A percentile compares a stretch with the other conserved stretches of the same genome.
Conservation (phyloP, 1,284 basidiomycete genomes). For the Puccinia horiana region DNA sequence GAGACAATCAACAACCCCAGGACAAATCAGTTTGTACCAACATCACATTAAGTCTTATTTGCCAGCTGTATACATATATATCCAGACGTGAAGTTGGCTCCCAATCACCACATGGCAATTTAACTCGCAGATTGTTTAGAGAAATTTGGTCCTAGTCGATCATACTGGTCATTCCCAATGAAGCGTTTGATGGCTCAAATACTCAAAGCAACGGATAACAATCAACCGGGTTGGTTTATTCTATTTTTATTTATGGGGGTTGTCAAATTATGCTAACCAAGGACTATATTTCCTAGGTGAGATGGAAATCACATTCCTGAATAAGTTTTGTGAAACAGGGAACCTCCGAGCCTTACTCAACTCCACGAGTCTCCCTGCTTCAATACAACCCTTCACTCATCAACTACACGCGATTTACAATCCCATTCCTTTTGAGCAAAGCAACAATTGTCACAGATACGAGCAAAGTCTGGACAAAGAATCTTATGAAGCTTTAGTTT, state of each 20-base stretch:
- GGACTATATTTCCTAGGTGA: background rate
- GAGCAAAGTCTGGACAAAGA: background rate
- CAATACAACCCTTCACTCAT: background rate
- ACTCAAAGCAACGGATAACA: constrained; percentile 25
- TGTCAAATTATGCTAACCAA: background rate
- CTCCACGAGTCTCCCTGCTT: background rate
- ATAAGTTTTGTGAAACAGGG: constrained; percentile 14
- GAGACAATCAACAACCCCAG: constrained; percentile 3
- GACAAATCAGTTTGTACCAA: constrained; percentile 8
- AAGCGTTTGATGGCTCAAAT: constrained; percentile 30
- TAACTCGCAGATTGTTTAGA: constrained; percentile 34
- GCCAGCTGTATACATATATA: constrained; percentile 12
- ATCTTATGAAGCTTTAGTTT: background rate
- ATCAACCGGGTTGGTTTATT: constrained; percentile 19
- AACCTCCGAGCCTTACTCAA: constrained; percentile 1
- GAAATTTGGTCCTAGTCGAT: constrained; percentile 22
- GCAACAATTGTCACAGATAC: background rate
- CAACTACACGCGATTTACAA: constrained; percentile 7
- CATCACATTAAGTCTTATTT: constrained; percentile 21
- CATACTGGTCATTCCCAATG: constrained; percentile 35
- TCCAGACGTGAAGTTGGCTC: background rate
- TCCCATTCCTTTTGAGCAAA: background rate
- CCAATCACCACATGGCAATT: too few relatives aligned
- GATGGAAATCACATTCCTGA: constrained; percentile 43
- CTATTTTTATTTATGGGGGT: background rate